Evolutionary conservation across 768 basidiomycete genomes (phyloP), one percentile per base, ranked within the genome.

Genomic region (Psilocybe tampanensis): DNA sequence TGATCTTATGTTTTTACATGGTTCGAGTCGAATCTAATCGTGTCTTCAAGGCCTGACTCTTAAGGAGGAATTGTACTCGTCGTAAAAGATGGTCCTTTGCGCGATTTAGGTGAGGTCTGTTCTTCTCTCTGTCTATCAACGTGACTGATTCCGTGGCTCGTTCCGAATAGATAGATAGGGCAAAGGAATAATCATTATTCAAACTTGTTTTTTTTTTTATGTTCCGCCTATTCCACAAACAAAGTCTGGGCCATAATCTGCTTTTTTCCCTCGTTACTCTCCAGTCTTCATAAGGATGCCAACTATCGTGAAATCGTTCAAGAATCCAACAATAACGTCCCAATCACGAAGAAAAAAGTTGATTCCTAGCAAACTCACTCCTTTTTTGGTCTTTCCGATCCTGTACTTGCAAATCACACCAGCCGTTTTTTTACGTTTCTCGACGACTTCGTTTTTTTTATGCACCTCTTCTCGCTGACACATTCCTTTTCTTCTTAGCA

Each of bases 11-110:
- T 3, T 39, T 15, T n/a, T 47, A 1, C 34, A 26, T 36, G 22
- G 15, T 18, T 26, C 8, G 2, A 36, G 26, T n/a, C 41, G 23
- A 34, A 8, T 23, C 49, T 33, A 50, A 36, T 18, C 33, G 53
- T 17, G 15, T 7, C 23, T 22, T 44, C 15, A 26, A 70, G 69
- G 69, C 22, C 19, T 70, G 47, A 39, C 58, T 24, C 58, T 70
- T 60, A 68, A 70, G 64, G 69, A 70, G 56, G 69, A 70, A 44
- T 51, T 70, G 29, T 70, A 67, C 60, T 56, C 67, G 41, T 68
- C 69, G 60, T 68, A 59, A 62, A 63, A 63, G 13, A 32, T 48
- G 44, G n/a, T 47, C 36, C 5, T 49, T 53, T 50, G 29, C 51
- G 43, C 34, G 22, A 29, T 47, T 57, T 58, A 58, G 64, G 58